Evolutionary conservation across 139 green algal species (phyloP).

Genomic region (Picochlorum costavermella): DNA sequence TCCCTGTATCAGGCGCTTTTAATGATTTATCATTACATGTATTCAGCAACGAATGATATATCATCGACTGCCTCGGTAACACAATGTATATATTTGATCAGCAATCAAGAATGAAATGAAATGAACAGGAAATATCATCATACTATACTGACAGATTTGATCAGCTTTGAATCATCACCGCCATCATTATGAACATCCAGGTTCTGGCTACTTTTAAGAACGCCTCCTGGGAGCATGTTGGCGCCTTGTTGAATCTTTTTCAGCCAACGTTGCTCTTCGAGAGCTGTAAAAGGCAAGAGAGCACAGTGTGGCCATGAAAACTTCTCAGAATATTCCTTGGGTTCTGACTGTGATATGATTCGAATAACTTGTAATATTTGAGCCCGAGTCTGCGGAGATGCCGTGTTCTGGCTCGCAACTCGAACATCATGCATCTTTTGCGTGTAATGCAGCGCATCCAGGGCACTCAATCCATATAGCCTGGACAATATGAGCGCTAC

Average conservation of each 20-base stretch:
- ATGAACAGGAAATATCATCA: too few relatives aligned
- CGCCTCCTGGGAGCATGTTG: too few relatives aligned
- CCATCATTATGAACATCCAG: too few relatives aligned
- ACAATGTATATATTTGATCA: too few relatives aligned
- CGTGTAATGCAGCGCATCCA: constrained; percentile 56
- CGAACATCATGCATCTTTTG: constrained; percentile 65
- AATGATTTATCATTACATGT: background rate
- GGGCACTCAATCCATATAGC: constrained; percentile 58
- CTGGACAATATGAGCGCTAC: constrained; percentile 59
- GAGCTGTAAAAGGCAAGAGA: background rate
- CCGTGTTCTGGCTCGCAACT: constrained; percentile 60
- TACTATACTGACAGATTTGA: too few relatives aligned
- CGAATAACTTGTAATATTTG: constrained; percentile 57
- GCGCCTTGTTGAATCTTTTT: too few relatives aligned
- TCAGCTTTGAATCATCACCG: too few relatives aligned
- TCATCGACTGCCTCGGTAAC: too few relatives aligned
- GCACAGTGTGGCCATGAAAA: background rate
- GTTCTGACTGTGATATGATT: constrained; percentile 1
- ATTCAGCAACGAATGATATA: background rate
- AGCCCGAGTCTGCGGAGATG: constrained; percentile 62
- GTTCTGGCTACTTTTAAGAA: too few relatives aligned
- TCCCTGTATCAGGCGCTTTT: background rate
- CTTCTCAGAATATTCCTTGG: background rate
- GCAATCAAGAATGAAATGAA: too few relatives aligned
- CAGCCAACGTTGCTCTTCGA: background rate